phyloP scores from a whole-genome alignment of 202 grass and related monocot genomes.

The Digitaria exilis region DNA sequence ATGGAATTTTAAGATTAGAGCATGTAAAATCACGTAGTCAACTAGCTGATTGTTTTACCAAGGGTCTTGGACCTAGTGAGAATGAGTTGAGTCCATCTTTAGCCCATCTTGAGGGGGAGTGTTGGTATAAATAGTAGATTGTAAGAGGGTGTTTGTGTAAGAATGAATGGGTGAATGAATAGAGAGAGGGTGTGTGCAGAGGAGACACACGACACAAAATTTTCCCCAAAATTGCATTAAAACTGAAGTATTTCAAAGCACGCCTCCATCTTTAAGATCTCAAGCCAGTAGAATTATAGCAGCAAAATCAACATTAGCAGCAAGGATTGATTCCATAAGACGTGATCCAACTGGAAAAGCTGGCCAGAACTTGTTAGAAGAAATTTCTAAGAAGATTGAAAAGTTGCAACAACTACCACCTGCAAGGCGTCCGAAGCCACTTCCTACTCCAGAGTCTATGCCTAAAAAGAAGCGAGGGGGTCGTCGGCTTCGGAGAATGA shows the following conservation, averaged over 20 bases:
- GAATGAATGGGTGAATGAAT: too few relatives aligned
- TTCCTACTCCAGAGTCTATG: conserved; percentile 66
- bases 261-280: conserved; percentile 59
- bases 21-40: too few relatives aligned
- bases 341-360: conserved; percentile 72
- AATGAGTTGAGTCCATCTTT: too few relatives aligned
- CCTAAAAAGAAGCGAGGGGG: conserved; percentile 82
- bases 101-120: too few relatives aligned
- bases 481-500: conserved; percentile 66
- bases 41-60: too few relatives aligned
- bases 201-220: too few relatives aligned
- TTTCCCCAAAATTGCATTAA: too few relatives aligned
- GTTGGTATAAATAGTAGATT: too few relatives aligned
- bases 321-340: conserved; percentile 68
- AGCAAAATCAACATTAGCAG: conserved; percentile 70
- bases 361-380: conserved; percentile 65
- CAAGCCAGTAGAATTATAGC: conserved; percentile 63
- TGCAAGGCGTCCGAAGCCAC: conserved; percentile 74
- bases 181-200: too few relatives aligned
- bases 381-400: conserved; percentile 74
- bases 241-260: conserved; percentile 77
- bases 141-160: too few relatives aligned
- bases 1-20: too few relatives aligned
- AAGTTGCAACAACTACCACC: conserved; percentile 83
- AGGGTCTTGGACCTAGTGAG: too few relatives aligned